Conservation (phyloP, 2,329 filamentous ascomycete species). For the Aspergillus sp. region DNA sequence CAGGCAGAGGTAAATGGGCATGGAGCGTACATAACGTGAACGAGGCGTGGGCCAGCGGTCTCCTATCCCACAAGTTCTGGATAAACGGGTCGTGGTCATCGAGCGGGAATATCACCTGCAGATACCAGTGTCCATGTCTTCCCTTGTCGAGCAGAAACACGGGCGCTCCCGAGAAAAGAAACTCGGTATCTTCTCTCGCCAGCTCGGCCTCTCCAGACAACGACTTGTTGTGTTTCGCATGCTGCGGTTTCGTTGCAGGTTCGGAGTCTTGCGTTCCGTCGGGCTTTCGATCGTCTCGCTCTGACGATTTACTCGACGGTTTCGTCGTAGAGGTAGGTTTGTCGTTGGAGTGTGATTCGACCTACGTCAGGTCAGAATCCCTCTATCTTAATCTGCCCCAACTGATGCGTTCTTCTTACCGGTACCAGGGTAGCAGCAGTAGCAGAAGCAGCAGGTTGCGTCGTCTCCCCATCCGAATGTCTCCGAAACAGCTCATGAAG, state of each 20-base stretch:
- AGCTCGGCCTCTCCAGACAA: constrained; percentile 14
- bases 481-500: constrained; percentile 27
- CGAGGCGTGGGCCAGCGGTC: constrained; percentile 40
- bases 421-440: neutral
- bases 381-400: neutral
- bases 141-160: constrained; percentile 47
- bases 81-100: constrained; percentile 40
- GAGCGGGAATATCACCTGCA: constrained; percentile 47
- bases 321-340: neutral
- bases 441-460: too few species aligned
- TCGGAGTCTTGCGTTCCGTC: neutral
- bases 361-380: neutral
- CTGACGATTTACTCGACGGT: neutral
- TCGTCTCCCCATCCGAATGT: constrained; percentile 8
- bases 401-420: neutral
- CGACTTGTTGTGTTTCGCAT: neutral
- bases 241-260: neutral
- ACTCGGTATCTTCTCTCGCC: constrained; percentile 39
- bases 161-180: constrained; percentile 44
- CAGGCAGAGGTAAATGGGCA: constrained; percentile 44
- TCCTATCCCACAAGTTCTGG: constrained; percentile 42
- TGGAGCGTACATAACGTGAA: constrained; percentile 45
- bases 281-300: neutral
- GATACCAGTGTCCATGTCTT: constrained; percentile 39
- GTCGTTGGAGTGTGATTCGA: neutral